These are phyloP conservation scores for Mycena pura DNA, from an alignment of 768 basidiomycete species.

Conservation along the genomic window DNA sequence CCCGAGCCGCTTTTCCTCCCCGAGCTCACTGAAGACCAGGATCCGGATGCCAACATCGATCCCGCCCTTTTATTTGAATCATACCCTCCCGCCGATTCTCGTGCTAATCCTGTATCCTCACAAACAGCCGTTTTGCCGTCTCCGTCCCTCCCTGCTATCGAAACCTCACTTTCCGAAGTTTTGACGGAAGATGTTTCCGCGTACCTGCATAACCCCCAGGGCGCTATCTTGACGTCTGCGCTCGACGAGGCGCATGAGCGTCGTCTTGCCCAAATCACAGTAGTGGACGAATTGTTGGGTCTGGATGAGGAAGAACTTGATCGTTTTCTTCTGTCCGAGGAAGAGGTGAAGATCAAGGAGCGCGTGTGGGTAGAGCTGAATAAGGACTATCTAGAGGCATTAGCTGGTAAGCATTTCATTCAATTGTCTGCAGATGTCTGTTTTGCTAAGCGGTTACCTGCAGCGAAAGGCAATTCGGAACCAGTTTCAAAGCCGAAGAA, in stretches of 20 bases:
- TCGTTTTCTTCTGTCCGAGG: slow-evolving; percentile 75
- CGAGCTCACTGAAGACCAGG: slow-evolving; percentile 49
- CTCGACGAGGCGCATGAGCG: slow-evolving; percentile 72
- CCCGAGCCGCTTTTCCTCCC: slow-evolving; percentile 54
- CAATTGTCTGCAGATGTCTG: slow-evolving; percentile 6
- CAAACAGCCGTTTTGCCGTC: slow-evolving; percentile 13
- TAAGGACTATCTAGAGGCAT: slow-evolving; percentile 85
- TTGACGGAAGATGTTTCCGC: slow-evolving; percentile 75
- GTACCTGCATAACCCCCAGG: slow-evolving; percentile 68
- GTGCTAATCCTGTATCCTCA: slow-evolving; percentile 8
- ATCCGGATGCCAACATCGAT: slow-evolving; percentile 57
- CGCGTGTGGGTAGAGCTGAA: slow-evolving; percentile 95
- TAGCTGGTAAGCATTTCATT: slow-evolving; percentile 68
- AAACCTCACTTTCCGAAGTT: slow-evolving; percentile 65
- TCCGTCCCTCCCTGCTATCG: slow-evolving; percentile 46
- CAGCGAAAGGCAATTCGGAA: slow-evolving; percentile 69
- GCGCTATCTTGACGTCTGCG: slow-evolving; percentile 62
- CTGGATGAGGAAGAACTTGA: slow-evolving; percentile 94
- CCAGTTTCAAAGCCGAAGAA: slow-evolving; percentile 68
- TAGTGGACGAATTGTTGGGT: slow-evolving; percentile 69
- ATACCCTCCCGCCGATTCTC: slow-evolving; percentile 22
- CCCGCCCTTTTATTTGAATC: slow-evolving; percentile 51
- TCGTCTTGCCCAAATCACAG: slow-evolving; percentile 59
- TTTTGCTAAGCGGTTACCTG: slow-evolving; percentile 52
- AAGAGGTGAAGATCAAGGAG: slow-evolving; percentile 86